These are phyloP conservation scores for Chaetomium strumarium DNA, from an alignment of 2,329 filamentous ascomycete genomes.

Conservation along the genomic window DNA sequence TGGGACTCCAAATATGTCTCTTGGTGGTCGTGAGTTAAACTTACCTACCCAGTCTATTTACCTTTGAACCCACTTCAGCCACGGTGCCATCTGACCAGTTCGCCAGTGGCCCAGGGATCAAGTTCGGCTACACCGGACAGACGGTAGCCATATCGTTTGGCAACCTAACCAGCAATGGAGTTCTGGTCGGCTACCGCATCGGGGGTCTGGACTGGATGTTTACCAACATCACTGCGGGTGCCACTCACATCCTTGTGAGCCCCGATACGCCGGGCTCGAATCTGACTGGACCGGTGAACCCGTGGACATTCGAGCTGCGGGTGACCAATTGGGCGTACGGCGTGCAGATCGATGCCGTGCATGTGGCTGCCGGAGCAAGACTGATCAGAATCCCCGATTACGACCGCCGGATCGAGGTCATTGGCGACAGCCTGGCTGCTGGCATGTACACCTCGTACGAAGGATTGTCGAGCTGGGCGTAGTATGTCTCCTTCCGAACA, in stretches of 20 bases:
- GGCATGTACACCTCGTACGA: conserved; percentile 56
- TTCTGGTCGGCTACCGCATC: conserved; percentile 53
- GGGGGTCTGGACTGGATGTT: conserved; percentile 54
- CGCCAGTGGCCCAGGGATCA: conserved; percentile 45
- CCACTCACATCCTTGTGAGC: conserved; percentile 50
- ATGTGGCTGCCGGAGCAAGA: conserved; percentile 39
- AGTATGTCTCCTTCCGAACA: conserved; percentile 24
- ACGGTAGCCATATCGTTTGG: conserved; percentile 50
- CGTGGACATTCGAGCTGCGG: conserved; percentile 49
- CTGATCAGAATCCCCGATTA: conserved; percentile 39
- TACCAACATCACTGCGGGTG: conserved; percentile 52
- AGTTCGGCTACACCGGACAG: conserved; percentile 49
- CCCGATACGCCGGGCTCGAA: conserved; percentile 40
- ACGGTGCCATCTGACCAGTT: conserved; percentile 4
- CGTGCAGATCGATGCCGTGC: conserved; percentile 49
- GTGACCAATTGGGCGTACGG: conserved; percentile 58
- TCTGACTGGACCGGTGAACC: conserved; percentile 37
- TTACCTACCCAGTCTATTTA: no score
- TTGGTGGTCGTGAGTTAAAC: conserved; percentile 55
- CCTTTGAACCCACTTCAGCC: neutral
- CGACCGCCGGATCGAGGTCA: conserved; percentile 37
- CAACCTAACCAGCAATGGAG: conserved; percentile 41
- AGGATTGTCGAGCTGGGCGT: conserved; percentile 50
- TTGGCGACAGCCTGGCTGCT: conserved; percentile 44
- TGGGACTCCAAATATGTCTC: conserved; percentile 57